Conservation (phyloP, 106 monocot species). For the Platanthera zijinensis region DNA sequence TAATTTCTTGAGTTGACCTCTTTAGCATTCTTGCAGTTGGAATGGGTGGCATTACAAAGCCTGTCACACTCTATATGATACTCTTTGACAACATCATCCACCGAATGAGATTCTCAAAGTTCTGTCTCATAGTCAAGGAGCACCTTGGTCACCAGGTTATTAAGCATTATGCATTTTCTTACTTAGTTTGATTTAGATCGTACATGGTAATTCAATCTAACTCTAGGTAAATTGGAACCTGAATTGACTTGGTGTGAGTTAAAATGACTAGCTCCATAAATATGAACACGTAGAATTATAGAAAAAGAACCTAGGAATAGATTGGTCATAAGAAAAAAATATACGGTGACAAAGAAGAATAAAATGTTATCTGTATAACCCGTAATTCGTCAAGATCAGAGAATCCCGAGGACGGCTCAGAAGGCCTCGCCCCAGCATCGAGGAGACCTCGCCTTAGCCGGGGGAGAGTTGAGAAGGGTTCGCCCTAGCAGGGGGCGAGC, state of each 20-base stretch:
- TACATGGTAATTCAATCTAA: not conserved
- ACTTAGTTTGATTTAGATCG: not conserved
- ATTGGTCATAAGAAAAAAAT: not conserved
- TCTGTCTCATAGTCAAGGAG: slow-evolving; percentile 31
- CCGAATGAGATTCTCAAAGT: slow-evolving; percentile 76
- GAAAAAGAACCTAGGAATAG: not conserved
- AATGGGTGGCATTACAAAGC: slow-evolving; percentile 14
- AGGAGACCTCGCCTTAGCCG: too few relatives aligned
- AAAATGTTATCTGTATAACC: not conserved
- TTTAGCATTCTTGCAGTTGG: slow-evolving; percentile 16
- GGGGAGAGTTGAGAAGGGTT: too few relatives aligned
- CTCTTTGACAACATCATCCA: slow-evolving; percentile 77
- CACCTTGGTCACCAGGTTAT: slow-evolving; percentile 43
- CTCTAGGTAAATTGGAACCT: not conserved
- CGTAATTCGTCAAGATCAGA: too few relatives aligned
- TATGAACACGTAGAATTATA: not conserved
- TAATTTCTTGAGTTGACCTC: not conserved
- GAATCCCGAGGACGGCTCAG: too few relatives aligned
- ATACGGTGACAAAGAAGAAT: not conserved
- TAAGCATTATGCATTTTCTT: not conserved
- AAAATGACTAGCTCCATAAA: not conserved
- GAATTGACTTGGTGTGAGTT: not conserved
- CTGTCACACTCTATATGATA: slow-evolving; percentile 52
- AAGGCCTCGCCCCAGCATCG: too few relatives aligned
- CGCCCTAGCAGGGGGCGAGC: too few relatives aligned